phyloP scores from a whole-genome alignment of 2,329 filamentous ascomycete genomes.

The Fusarium papillatum region DNA sequence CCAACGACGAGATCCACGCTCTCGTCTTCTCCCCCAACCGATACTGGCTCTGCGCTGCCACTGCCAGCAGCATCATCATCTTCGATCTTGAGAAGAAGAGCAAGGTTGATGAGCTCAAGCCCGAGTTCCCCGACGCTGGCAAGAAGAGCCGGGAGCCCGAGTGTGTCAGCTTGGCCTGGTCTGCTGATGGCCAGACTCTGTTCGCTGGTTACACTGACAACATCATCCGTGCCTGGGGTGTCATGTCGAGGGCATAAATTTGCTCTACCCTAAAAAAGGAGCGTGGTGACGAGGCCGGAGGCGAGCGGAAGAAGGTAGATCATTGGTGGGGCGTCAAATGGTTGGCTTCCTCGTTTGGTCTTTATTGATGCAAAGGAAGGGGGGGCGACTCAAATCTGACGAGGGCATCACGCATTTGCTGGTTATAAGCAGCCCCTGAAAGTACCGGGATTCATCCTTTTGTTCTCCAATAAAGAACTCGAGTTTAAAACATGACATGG shows the following conservation, averaged over 20 bases:
- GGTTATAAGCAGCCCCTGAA: constrained; percentile 54
- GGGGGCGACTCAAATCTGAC: constrained; percentile 50
- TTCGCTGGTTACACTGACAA: constrained; percentile 99
- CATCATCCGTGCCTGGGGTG: constrained; percentile 97
- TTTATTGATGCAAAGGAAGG: constrained; percentile 56
- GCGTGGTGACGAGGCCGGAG: constrained; percentile 41
- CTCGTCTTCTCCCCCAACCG: constrained; percentile 99
- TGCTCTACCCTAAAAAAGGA: constrained; percentile 44
- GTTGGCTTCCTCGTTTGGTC: constrained; percentile 62
- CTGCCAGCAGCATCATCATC: constrained; percentile 98
- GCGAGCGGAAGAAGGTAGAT: constrained; percentile 55
- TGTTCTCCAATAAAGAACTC: constrained; percentile 55
- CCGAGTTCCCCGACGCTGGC: constrained; percentile 95
- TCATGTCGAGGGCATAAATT: constrained; percentile 90
- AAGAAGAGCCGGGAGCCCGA: constrained; percentile 99
- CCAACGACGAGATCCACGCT: constrained; percentile 99
- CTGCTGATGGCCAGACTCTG: constrained; percentile 97
- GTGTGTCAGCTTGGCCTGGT: constrained; percentile 98
- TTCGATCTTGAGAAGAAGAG: constrained; percentile 99
- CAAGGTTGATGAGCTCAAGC: constrained; percentile 99
- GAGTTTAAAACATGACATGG: constrained; percentile 41
- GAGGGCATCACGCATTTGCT: constrained; percentile 55
- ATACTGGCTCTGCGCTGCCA: constrained; percentile 99
- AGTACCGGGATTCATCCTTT: constrained; percentile 56
- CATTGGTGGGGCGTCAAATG: constrained; percentile 61